Evolutionary conservation across 441 rosid genomes (phyloP).

Genomic region (Pelargonium cotyledonis): DNA sequence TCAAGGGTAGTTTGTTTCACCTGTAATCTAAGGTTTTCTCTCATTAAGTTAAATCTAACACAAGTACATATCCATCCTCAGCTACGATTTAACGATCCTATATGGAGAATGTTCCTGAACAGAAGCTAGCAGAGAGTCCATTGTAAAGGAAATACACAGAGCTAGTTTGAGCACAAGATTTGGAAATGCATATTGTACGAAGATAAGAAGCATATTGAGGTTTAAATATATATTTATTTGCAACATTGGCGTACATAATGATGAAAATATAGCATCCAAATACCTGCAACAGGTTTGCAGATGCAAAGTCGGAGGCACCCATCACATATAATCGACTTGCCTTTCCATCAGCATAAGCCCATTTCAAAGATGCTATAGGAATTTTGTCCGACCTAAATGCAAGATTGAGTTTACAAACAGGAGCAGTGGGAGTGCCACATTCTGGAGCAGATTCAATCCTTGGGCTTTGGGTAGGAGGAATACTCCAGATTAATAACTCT

Average conservation of each 20-base stretch:
- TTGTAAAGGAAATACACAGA: not conserved
- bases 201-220: not conserved
- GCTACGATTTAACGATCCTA: not conserved
- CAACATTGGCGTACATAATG: not conserved
- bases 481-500: conserved; percentile 66
- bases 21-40: not conserved
- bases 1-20: not conserved
- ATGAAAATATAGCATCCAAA: conserved; percentile 6
- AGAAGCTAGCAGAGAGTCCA: not conserved
- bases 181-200: not conserved
- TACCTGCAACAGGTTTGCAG: conserved; percentile 61
- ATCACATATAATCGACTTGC: conserved; percentile 66
- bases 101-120: conserved; percentile 1
- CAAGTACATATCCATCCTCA: not conserved
- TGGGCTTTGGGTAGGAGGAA: conserved; percentile 36
- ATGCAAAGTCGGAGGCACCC: conserved; percentile 49
- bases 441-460: conserved; percentile 36
- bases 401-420: conserved; percentile 67
- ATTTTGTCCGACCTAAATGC: conserved; percentile 70
- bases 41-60: not conserved
- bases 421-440: conserved; percentile 35
- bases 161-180: not conserved
- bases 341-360: conserved; percentile 66
- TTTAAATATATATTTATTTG: not conserved
- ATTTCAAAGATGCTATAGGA: conserved; percentile 63